These are phyloP conservation scores for Mimosa pudica DNA, from an alignment of 306 rosid species.

Conservation along the genomic window DNA sequence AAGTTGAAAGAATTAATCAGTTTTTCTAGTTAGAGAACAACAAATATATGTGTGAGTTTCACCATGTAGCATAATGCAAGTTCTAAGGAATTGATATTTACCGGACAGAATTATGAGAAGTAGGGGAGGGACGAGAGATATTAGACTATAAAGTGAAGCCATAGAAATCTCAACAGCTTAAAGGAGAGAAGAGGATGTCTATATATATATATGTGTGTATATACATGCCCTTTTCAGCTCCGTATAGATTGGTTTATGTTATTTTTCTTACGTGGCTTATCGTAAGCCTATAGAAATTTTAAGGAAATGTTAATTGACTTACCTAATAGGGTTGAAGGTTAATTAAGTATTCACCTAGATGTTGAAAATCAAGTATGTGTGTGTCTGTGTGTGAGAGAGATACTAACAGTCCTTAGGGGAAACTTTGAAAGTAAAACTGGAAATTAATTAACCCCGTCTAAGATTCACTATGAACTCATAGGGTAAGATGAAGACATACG, in stretches of 20 bases:
- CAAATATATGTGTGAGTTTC: not conserved
- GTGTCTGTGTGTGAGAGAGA: too few species aligned
- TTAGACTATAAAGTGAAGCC: not conserved
- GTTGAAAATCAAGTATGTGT: too few species aligned
- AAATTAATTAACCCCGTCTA: too few species aligned
- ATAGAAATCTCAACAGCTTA: not conserved
- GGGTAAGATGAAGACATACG: too few species aligned
- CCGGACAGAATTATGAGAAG: not conserved
- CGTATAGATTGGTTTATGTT: not conserved
- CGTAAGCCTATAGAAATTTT: not conserved
- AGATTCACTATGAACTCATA: too few species aligned
- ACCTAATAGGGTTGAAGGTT: not conserved
- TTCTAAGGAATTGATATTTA: not conserved
- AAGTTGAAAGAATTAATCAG: not conserved
- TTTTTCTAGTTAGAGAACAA: not conserved
- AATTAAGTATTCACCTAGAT: too few species aligned
- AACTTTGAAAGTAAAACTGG: too few species aligned
- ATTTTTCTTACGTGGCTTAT: not conserved
- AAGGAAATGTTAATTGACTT: not conserved
- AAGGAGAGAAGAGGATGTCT: not conserved
- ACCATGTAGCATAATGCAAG: too few species aligned
- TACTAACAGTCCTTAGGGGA: too few species aligned
- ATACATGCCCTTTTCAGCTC: not conserved
- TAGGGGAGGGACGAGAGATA: not conserved
- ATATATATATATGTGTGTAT: not conserved